Base-by-base conservation (phyloP, 495 filamentous ascomycete species). In the Ramalina peruviana region DNA sequence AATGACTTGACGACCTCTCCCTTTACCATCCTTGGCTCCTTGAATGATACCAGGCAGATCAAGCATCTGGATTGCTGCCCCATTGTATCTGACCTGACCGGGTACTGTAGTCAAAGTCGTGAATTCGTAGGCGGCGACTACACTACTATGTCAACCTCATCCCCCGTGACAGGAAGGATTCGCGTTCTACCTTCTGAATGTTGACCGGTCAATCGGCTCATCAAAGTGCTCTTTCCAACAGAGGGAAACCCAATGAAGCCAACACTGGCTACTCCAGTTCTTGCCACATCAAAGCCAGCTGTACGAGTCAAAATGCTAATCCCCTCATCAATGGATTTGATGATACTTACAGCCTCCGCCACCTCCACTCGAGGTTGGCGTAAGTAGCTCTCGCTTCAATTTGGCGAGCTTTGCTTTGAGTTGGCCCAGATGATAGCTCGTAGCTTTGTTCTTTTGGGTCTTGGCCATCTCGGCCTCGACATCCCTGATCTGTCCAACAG, bases 21-120 rank as follows among this genome's bases (percentile, higher is more conserved):
- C 92, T 66, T 95, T 93, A 49, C 92, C 92, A 66, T 98, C 92
- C 67, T 98, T 98, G 49, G 92, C 92, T 60, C 92, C 92, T 67
- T 97, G 83, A 55, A 98, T 98, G 61, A 98, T 98, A 79, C 92
- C 92, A 9, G 92, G 92, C 57, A 98, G 75, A 80, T 98, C 92
- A 40, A 98, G 82, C 76, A 98, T 98, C 67, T 98, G 92, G 59
- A 98, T 86, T 60, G 94, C 93, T 33, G 92, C 92, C 50, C 90
- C 92, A 64, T 97, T 97, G 67, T 96, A 97, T 58, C 83, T 68
- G 41, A 98, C 90, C 72, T 96, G 93, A 43, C 92, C 92, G 45
- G 92, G 92, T 25, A 98, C 92, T 46, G 89, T 95, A 40, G 92
- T 98, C 60, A 98, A 75, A 49, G 92, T 98, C 49, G 92, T 98